Base-by-base conservation (phyloP, 495 filamentous ascomycete species). In the Xeromyces bisporus region DNA sequence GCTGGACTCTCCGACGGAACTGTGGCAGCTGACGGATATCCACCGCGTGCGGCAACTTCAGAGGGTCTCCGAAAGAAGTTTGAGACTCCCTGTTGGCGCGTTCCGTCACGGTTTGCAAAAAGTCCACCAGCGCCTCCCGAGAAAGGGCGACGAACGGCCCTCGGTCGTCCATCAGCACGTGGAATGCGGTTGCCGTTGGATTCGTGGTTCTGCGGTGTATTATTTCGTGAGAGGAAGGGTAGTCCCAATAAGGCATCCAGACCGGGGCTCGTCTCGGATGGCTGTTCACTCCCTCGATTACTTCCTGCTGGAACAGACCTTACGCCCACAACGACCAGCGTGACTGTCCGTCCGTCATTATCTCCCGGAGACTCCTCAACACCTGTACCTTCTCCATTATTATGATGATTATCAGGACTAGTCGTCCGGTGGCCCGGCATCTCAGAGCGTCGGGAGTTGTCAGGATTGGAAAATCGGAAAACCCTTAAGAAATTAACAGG, bases 291-390 rank as follows among this genome's bases (percentile, higher is more conserved):
- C 15, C 50, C 46, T 9, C 54, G 39, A 25, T 54, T 57, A 32
- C 55, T 64, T 24, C 63, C 56, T 10, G 73, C 61, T 11, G 67
- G 67, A 23, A 80, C 74, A 7, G 75, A 78, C 18, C 76, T 62
- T 24, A 83, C 78, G 7, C 78, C 77, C 26, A 83, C 77, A 24
- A 82, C 68, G 18, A 79, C 74, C 31, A 79, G 59, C 6, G 74
- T 75, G 10, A 79, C 70, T 37, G 69, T 73, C 10, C 74, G 62
- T 8, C 66, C 73, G 33, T 77, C 73, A 13, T 38, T 31, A n/a
- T 51, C 58, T 27, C 69, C 67, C 13, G 50, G 33, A 29, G 59
- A 50, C 21, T 61, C 58, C 25, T 66, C 58, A 27, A 55, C 38
- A 33, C 60, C 56, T 41, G 60, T 48, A 26, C 42, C 43, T 31